Percentiles rank a stretch among this genome's conserved stretches.
Evolutionary conservation across 2,329 filamentous ascomycete genomes (phyloP).

Genomic region (Neonectria neomacrospora): DNA sequence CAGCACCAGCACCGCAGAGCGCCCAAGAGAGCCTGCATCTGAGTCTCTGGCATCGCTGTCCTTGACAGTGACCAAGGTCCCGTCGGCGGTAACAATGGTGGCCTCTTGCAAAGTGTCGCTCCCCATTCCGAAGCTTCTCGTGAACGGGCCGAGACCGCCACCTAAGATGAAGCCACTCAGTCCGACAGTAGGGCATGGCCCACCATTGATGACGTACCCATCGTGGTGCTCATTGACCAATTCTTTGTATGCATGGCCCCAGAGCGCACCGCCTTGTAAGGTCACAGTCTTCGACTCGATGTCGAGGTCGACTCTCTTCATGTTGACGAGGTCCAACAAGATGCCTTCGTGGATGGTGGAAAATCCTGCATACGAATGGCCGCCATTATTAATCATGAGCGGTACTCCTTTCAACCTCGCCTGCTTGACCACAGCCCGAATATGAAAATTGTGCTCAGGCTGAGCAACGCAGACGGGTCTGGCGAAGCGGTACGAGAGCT

Average conservation of each 20-base stretch:
- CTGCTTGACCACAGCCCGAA: constrained; percentile 11
- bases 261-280: constrained; percentile 43
- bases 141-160: constrained; percentile 50
- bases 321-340: constrained; percentile 45
- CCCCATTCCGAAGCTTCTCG: constrained; percentile 37
- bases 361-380: constrained; percentile 47
- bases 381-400: constrained; percentile 46
- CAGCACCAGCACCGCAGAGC: constrained; percentile 53
- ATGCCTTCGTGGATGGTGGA: constrained; percentile 46
- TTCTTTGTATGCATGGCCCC: constrained; percentile 48
- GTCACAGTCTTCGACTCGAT: constrained; percentile 32
- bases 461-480: constrained; percentile 31
- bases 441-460: constrained; percentile 25
- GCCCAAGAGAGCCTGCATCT: constrained; percentile 52
- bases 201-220: constrained; percentile 44
- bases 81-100: constrained; percentile 17
- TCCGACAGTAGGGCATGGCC: constrained; percentile 51
- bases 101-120: constrained; percentile 22
- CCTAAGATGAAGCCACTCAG: constrained; percentile 53
- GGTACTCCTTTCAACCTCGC: constrained; percentile 17
- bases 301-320: constrained; percentile 45
- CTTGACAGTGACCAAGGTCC: constrained; percentile 2
- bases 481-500: constrained; percentile 31
- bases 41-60: constrained; percentile 28
- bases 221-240: not conserved